Percentiles rank a stretch among this genome's conserved stretches.
phyloP scores from a whole-genome alignment of 2,329 filamentous ascomycete species.

The Cordyceps cateniannulata region DNA sequence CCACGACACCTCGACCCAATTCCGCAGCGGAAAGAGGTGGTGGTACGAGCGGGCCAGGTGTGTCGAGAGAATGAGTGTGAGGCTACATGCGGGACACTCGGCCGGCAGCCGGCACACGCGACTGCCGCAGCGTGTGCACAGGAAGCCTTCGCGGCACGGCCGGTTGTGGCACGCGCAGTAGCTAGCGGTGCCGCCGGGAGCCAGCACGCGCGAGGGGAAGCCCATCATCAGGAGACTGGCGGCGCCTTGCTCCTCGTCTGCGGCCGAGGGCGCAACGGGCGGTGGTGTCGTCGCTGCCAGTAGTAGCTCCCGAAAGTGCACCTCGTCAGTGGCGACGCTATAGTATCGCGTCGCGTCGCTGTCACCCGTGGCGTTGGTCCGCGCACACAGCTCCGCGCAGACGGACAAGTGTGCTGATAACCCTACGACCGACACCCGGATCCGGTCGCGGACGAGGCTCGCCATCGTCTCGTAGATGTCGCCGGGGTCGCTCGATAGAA shows the following conservation, averaged over 20 bases:
- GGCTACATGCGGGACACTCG: slow-evolving; percentile 83
- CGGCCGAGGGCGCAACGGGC: slow-evolving; percentile 63
- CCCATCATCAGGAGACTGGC: slow-evolving; percentile 90
- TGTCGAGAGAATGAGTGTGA: slow-evolving; percentile 90
- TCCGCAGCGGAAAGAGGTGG: slow-evolving; percentile 81
- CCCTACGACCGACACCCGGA: slow-evolving; percentile 83
- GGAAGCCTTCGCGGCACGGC: slow-evolving; percentile 76
- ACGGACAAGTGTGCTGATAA: slow-evolving; percentile 88
- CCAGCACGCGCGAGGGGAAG: slow-evolving; percentile 81
- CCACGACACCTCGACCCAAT: slow-evolving; percentile 91
- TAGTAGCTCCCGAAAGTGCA: slow-evolving; percentile 80
- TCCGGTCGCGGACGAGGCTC: slow-evolving; percentile 70
- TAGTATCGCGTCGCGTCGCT: slow-evolving; percentile 67
- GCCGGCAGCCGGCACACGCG: slow-evolving; percentile 88
- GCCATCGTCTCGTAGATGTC: slow-evolving; percentile 90
- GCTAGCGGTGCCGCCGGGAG: slow-evolving; percentile 56
- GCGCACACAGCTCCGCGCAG: slow-evolving; percentile 80
- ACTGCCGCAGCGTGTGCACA: slow-evolving; percentile 79
- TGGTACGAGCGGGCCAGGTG: slow-evolving; percentile 91
- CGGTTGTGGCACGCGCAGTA: slow-evolving; percentile 89
- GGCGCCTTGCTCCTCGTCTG: slow-evolving; percentile 42
- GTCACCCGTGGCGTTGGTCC: slow-evolving; percentile 59
- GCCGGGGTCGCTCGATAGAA: slow-evolving; percentile 85
- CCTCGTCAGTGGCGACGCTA: slow-evolving; percentile 69
- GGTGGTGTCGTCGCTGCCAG: slow-evolving; percentile 86